A percentile compares a stretch with the other conserved stretches of the same genome.
Evolutionary conservation across 2,329 filamentous ascomycete species (phyloP).

Genomic region (Apiospora kogelbergensis): DNA sequence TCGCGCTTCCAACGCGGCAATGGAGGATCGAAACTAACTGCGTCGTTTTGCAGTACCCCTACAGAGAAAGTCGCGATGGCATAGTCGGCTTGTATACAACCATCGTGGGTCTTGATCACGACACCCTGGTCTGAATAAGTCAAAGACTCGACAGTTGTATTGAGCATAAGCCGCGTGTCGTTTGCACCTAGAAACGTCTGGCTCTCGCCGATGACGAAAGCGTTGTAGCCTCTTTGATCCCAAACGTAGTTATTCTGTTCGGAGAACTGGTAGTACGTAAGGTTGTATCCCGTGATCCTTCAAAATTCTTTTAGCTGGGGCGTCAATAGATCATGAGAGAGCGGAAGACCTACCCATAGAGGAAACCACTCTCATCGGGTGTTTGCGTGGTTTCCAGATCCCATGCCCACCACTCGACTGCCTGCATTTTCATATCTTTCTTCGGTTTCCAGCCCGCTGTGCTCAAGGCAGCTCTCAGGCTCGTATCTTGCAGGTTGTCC

Average conservation of each 20-base stretch:
- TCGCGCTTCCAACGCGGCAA: conserved; percentile 65
- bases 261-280: conserved; percentile 62
- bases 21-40: conserved; percentile 55
- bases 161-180: conserved; percentile 58
- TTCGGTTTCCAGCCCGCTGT: conserved; percentile 63
- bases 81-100: conserved; percentile 28
- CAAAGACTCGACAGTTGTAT: conserved; percentile 56
- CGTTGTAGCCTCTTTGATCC: conserved; percentile 61
- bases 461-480: conserved; percentile 56
- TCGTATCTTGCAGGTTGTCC: conserved; percentile 62
- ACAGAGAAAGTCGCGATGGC: conserved; percentile 68
- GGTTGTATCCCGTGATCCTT: conserved; percentile 52
- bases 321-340: not conserved
- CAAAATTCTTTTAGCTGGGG: not conserved
- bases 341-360: conserved; percentile 43
- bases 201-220: conserved; percentile 57
- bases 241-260: conserved; percentile 60
- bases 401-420: conserved; percentile 57
- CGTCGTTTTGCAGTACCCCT: conserved; percentile 64
- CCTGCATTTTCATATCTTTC: conserved; percentile 54
- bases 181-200: conserved; percentile 53
- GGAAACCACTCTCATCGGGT: conserved; percentile 55
- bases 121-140: conserved; percentile 53
- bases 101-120: conserved; percentile 49
- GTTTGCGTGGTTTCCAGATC: conserved; percentile 55